Evolutionary conservation across 306 rosid species (phyloP).

Genomic region (Pachyrhizus erosus): DNA sequence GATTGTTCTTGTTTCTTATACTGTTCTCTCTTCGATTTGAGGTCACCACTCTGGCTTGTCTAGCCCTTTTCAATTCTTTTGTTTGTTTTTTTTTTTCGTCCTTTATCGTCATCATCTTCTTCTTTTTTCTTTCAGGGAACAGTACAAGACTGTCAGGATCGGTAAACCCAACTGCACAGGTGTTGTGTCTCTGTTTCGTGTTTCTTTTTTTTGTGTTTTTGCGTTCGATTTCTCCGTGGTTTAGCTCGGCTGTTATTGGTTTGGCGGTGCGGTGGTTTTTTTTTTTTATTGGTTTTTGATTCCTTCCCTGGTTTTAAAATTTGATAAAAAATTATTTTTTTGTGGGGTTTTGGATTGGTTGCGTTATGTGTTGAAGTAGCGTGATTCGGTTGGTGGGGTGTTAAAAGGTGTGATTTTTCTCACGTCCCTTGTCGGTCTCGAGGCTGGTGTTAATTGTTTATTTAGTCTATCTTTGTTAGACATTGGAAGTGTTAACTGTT

Average conservation of each 20-base stretch:
- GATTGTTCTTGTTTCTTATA: background rate
- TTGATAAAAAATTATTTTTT: background rate
- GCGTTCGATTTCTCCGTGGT: background rate
- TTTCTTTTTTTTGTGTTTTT: background rate
- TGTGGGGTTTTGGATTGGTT: slow-evolving; percentile 25
- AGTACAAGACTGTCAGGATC: slow-evolving; percentile 23
- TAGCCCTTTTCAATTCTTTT: background rate
- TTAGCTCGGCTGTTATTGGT: background rate
- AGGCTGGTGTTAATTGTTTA: background rate
- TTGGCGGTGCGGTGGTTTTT: background rate
- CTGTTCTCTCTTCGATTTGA: slow-evolving; percentile 43
- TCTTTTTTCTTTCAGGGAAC: slow-evolving; percentile 23
- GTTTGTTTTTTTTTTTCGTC: background rate
- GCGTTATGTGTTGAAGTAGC: slow-evolving; percentile 7
- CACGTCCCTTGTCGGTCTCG: background rate
- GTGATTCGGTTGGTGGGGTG: background rate
- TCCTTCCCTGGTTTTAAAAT: slow-evolving; percentile 15
- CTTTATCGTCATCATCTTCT: background rate
- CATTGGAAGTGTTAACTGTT: slow-evolving; percentile 12
- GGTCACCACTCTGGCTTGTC: slow-evolving; percentile 16
- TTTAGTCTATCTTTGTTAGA: slow-evolving; percentile 1
- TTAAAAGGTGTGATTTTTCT: slow-evolving; percentile 27
- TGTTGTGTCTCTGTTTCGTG: slow-evolving; percentile 15
- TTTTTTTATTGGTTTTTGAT: background rate
- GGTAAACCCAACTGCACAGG: slow-evolving; percentile 26